These are phyloP conservation scores for Globisporangium megalacanthum DNA, from an alignment of 352 stramenopile species.

Conservation along the genomic window DNA sequence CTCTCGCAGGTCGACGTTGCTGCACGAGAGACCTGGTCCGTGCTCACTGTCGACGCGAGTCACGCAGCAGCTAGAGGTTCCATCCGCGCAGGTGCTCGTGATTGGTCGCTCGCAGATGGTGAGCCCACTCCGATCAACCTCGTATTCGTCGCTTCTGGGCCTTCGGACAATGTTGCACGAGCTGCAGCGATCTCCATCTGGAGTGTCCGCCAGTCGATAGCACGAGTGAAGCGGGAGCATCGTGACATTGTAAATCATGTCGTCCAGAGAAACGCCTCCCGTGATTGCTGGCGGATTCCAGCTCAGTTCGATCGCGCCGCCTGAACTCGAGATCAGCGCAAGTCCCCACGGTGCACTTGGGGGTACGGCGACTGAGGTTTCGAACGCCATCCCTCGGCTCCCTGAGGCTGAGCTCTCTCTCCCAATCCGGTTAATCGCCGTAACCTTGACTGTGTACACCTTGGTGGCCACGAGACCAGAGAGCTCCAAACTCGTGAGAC, in stretches of 20 bases:
- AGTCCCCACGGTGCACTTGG: conserved; percentile 34
- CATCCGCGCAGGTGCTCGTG: conserved; percentile 26
- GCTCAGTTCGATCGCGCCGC: conserved; percentile 42
- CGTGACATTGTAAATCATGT: conserved; percentile 43
- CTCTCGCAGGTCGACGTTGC: conserved; percentile 1
- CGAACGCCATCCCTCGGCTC: conserved; percentile 28
- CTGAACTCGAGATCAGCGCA: conserved; percentile 21
- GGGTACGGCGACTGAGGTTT: conserved; percentile 18
- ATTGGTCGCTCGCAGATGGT: conserved; percentile 17
- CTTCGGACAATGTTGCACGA: conserved; percentile 27
- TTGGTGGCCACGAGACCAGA: conserved; percentile 26
- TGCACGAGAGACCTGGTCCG: conserved; percentile 21
- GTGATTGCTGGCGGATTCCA: conserved; percentile 39
- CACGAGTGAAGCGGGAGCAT: conserved; percentile 28
- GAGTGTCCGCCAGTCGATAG: conserved; percentile 11
- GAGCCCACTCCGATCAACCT: conserved; percentile 4
- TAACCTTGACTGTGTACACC: conserved; percentile 47
- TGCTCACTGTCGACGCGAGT: conserved; percentile 15
- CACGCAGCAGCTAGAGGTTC: conserved; percentile 37
- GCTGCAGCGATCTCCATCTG: conserved; percentile 13
- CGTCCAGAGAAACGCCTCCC: conserved; percentile 24
- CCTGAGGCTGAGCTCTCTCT: conserved; percentile 18
- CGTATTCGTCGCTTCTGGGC: conserved; percentile 19
- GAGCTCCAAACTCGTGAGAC: conserved; percentile 18
- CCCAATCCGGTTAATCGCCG: conserved; percentile 25